These are phyloP conservation scores for Takakia lepidozioides DNA, from an alignment of 225 moss, liverwort and hornwort genomes.

Conservation along the genomic window DNA sequence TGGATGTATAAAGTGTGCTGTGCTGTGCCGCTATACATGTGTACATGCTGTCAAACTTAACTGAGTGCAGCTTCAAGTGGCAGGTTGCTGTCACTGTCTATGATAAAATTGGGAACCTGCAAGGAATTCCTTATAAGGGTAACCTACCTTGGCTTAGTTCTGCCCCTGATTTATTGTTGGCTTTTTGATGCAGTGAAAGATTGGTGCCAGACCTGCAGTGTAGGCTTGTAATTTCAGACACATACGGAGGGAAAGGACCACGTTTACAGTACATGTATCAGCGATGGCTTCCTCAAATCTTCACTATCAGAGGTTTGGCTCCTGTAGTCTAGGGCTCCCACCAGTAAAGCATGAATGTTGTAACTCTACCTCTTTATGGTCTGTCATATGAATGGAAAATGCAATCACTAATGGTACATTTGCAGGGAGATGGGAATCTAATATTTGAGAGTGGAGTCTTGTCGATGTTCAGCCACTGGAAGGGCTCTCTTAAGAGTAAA, in stretches of 20 bases:
- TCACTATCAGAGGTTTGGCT: conserved; percentile 58
- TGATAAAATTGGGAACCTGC: too few species aligned
- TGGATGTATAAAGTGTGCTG: too few species aligned
- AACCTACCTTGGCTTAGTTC: background rate
- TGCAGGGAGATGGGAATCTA: too few species aligned
- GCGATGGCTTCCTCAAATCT: conserved; percentile 71
- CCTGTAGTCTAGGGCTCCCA: background rate
- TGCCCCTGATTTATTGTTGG: conserved; percentile 1
- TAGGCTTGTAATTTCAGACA: conserved; percentile 75
- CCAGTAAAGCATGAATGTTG: background rate
- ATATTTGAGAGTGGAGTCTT: too few species aligned
- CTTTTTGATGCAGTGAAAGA: conserved; percentile 60
- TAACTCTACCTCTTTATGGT: background rate
- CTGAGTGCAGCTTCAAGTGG: too few species aligned
- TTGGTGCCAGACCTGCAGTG: conserved; percentile 30
- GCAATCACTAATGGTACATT: too few species aligned
- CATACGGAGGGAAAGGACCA: conserved; percentile 60
- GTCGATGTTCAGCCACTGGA: too few species aligned
- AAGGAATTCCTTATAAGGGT: too few species aligned
- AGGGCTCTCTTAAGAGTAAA: too few species aligned
- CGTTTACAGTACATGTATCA: conserved; percentile 71
- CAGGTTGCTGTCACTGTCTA: too few species aligned
- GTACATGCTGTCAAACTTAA: too few species aligned
- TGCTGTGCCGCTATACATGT: too few species aligned
- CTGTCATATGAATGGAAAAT: background rate